phyloP scores from a whole-genome alignment of 2,329 filamentous ascomycete species.

The Hypoxylon sp. region DNA sequence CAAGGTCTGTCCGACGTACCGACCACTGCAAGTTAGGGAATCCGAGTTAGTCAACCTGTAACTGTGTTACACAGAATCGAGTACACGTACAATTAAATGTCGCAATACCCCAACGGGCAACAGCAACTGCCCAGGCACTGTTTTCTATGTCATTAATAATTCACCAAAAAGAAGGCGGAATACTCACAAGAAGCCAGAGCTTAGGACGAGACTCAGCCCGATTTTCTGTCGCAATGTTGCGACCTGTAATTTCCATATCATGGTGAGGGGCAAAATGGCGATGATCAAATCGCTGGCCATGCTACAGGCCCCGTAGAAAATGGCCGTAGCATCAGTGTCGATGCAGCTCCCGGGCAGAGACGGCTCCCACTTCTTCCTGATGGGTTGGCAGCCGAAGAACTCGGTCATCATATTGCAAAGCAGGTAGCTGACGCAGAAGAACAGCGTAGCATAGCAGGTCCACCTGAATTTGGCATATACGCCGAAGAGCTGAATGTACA shows the following conservation, averaged over 20 bases:
- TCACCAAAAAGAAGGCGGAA: neutral
- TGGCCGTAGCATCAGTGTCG: slow-evolving; percentile 25
- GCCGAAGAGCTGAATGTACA: slow-evolving; percentile 40
- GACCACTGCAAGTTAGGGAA: slow-evolving; percentile 17
- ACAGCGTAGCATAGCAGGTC: slow-evolving; percentile 36
- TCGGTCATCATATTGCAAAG: slow-evolving; percentile 63
- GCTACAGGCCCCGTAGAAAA: slow-evolving; percentile 36
- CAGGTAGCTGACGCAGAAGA: slow-evolving; percentile 60
- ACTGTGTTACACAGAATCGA: neutral
- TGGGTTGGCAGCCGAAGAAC: slow-evolving; percentile 40
- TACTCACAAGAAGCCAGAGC: slow-evolving; percentile 38
- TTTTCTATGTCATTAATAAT: too few relatives aligned
- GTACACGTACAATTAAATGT: slow-evolving; percentile 33
- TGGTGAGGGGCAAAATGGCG: slow-evolving; percentile 38
- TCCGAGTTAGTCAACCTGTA: slow-evolving; percentile 10
- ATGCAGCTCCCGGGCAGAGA: slow-evolving; percentile 33
- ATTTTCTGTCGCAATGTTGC: slow-evolving; percentile 33
- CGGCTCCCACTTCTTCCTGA: slow-evolving; percentile 38
- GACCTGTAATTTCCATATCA: slow-evolving; percentile 38
- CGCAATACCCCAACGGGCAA: slow-evolving; percentile 35
- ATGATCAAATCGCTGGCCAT: slow-evolving; percentile 38
- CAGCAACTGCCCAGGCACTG: slow-evolving; percentile 38
- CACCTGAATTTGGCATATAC: slow-evolving; percentile 32
- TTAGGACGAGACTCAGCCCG: slow-evolving; percentile 37
- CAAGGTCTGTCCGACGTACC: slow-evolving; percentile 34